These are phyloP conservation scores for Trichosporon sp. DNA, from an alignment of 1,284 basidiomycete genomes.

Conservation along the genomic window DNA sequence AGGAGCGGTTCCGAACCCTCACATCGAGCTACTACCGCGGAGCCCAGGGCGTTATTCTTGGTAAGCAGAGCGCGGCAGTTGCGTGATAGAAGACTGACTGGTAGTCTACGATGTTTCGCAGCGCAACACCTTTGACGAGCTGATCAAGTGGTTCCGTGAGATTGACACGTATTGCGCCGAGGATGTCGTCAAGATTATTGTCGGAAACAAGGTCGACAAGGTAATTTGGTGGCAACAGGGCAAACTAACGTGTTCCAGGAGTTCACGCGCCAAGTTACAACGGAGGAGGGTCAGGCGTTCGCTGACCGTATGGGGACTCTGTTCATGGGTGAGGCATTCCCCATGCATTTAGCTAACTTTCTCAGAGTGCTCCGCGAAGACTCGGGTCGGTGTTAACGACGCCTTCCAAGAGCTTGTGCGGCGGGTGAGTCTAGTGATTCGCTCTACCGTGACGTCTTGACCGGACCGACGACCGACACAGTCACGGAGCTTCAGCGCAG, in stretches of 20 bases:
- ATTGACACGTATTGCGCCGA: slow-evolving; percentile 88
- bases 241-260: slow-evolving; percentile 20
- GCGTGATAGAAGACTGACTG: background rate
- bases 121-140: slow-evolving; percentile 85
- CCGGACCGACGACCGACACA: too few species aligned
- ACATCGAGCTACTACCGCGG: slow-evolving; percentile 93
- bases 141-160: slow-evolving; percentile 90
- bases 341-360: slow-evolving; percentile 60
- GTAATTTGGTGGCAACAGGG: slow-evolving; percentile 56
- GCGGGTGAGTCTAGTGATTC: slow-evolving; percentile 54
- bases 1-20: slow-evolving; percentile 95
- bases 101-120: slow-evolving; percentile 89
- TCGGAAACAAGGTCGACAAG: slow-evolving; percentile 94
- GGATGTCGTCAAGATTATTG: slow-evolving; percentile 91
- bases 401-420: slow-evolving; percentile 79
- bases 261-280: slow-evolving; percentile 78
- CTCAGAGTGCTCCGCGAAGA: slow-evolving; percentile 72
- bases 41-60: slow-evolving; percentile 71
- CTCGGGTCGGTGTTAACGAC: slow-evolving; percentile 73
- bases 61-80: slow-evolving; percentile 55
- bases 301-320: slow-evolving; percentile 77
- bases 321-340: slow-evolving; percentile 87
- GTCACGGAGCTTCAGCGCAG: too few species aligned
- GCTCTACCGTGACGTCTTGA: too few species aligned
- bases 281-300: slow-evolving; percentile 76